Base-by-base conservation (phyloP, 163 green algal species). In the Trebouxiophyceae sp. region DNA sequence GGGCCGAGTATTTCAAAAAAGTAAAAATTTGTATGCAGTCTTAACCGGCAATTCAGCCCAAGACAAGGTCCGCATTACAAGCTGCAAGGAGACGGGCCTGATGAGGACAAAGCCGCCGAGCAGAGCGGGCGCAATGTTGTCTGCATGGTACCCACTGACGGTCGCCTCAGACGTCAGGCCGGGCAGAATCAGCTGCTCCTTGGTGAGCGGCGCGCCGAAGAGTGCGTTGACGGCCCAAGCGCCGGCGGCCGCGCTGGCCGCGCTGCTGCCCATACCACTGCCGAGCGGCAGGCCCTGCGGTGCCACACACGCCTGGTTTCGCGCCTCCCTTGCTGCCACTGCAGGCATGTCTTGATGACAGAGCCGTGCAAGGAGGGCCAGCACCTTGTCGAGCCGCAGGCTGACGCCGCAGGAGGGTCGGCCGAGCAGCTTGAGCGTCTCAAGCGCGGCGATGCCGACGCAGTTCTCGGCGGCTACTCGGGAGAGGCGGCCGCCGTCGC, bases 21-120 rank as follows among this genome's bases (percentile, higher is more conserved):
- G n/a, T n/a, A n/a, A n/a, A n/a, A n/a, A n/a, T n/a, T n/a, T n/a
- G n/a, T n/a, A n/a, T n/a, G n/a, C n/a, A n/a, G n/a, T n/a, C n/a
- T n/a, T n/a, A n/a, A n/a, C n/a, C n/a, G n/a, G n/a, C n/a, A n/a
- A n/a, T n/a, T n/a, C n/a, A n/a, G n/a, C n/a, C n/a, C n/a, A n/a
- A n/a, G n/a, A n/a, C n/a, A n/a, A n/a, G n/a, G n/a, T n/a, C n/a
- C n/a, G n/a, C n/a, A n/a, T n/a, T n/a, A n/a, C n/a, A n/a, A n/a
- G n/a, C n/a, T n/a, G n/a, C n/a, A n/a, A 50, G 22, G 33, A 62
- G 32, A 6, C n/a, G 23, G 16, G 89, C 83, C 83, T 76, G 56
- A 99, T 83, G 20, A 99, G 83, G 12, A 97, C 78, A 72, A 99
- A 99, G 23, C 93, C 93, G 4, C 93, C 93, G 44, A 98, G 69